Percentiles rank a stretch among this genome's conserved stretches.
Conservation (phyloP, 768 basidiomycete species). For the Hortiboletus campestris region DNA sequence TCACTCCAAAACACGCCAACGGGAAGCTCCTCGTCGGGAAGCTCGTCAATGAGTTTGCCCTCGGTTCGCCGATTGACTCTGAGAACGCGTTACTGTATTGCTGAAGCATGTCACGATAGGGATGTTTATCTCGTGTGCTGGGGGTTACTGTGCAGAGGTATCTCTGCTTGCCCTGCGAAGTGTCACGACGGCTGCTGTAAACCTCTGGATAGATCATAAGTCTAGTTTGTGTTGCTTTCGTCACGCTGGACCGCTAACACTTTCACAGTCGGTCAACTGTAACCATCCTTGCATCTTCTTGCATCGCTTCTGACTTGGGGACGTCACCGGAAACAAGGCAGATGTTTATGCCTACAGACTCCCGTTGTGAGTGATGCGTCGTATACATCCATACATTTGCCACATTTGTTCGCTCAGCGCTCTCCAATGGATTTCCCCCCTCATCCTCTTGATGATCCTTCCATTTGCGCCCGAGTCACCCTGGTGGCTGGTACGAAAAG, state of each 20-base stretch:
- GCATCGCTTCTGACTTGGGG: background rate
- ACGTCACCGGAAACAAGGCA: conserved; percentile 17
- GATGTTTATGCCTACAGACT: conserved; percentile 25
- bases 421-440: conserved; percentile 34
- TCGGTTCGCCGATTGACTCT: conserved; percentile 10
- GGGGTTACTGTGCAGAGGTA: conserved; percentile 28
- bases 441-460: conserved; percentile 30
- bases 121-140: conserved; percentile 25
- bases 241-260: background rate
- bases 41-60: conserved; percentile 26
- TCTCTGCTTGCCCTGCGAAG: conserved; percentile 28
- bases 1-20: conserved; percentile 23
- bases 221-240: background rate
- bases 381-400: background rate
- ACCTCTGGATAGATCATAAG: conserved; percentile 27
- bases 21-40: conserved; percentile 26
- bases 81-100: background rate
- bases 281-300: background rate
- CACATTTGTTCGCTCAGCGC: conserved; percentile 11
- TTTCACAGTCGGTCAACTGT: conserved; percentile 25
- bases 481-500: conserved; percentile 36
- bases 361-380: conserved; percentile 20
- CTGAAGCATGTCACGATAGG: conserved; percentile 7
- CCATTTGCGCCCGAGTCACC: conserved; percentile 32
- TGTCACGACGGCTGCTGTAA: conserved; percentile 24